phyloP scores from a whole-genome alignment of 768 basidiomycete species.

The Coprinellus aureogranulatus region DNA sequence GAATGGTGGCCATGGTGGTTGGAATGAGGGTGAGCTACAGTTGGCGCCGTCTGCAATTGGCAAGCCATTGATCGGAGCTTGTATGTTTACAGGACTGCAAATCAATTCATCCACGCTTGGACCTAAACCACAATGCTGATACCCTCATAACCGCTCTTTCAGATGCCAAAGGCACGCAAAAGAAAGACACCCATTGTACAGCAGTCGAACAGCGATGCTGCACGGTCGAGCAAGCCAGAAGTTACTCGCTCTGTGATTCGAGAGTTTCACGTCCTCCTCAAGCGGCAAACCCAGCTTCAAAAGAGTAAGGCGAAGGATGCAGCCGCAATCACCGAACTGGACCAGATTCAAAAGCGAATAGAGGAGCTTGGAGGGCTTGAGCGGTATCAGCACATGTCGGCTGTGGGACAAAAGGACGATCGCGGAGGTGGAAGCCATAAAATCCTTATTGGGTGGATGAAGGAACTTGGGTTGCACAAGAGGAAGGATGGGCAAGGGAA shows the following conservation, averaged over 20 bases:
- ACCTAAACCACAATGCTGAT: not conserved
- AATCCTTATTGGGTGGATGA: constrained; percentile 73
- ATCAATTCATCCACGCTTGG: not conserved
- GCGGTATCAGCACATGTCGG: constrained; percentile 81
- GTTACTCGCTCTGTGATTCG: constrained; percentile 75
- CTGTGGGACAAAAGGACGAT: constrained; percentile 73
- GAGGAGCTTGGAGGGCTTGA: constrained; percentile 73
- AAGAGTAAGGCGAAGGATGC: constrained; percentile 17
- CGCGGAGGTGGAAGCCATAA: constrained; percentile 89
- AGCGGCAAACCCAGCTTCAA: constrained; percentile 58
- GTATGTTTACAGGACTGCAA: not conserved
- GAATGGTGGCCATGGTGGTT: constrained; percentile 40
- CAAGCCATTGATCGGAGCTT: not conserved
- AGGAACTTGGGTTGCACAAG: constrained; percentile 43
- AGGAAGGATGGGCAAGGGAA: constrained; percentile 19
- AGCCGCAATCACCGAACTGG: constrained; percentile 34
- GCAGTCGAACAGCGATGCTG: constrained; percentile 9
- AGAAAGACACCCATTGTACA: constrained; percentile 33
- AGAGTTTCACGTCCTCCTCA: constrained; percentile 76
- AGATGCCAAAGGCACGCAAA: constrained; percentile 38
- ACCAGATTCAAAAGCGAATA: constrained; percentile 60
- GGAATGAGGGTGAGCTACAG: not conserved
- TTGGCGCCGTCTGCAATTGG: not conserved
- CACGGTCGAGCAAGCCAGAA: constrained; percentile 50
- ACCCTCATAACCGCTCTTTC: not conserved